Evolutionary conservation across 2,329 filamentous ascomycete species (phyloP).

Genomic region (Colletotrichum limetticola): DNA sequence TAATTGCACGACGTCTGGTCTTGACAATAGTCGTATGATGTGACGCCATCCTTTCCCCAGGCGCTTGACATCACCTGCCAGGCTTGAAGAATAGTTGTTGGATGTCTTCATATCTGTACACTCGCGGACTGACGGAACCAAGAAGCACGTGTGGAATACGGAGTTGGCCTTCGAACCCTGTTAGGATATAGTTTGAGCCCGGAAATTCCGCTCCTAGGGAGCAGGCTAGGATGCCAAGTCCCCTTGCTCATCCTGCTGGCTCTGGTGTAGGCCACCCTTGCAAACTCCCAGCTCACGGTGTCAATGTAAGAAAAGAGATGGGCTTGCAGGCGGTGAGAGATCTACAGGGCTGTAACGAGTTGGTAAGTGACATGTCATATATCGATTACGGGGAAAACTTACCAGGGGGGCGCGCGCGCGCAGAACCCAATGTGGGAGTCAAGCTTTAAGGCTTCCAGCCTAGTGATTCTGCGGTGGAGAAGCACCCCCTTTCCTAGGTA

Average conservation of each 20-base stretch:
- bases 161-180: neutral
- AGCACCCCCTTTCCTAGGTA: neutral
- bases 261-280: constrained; percentile 5
- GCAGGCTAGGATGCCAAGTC: neutral
- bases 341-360: constrained; percentile 25
- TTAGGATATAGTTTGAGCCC: neutral
- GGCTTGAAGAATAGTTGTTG: constrained; percentile 22
- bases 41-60: neutral
- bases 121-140: neutral
- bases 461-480: constrained; percentile 30
- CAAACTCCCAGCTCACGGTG: neutral
- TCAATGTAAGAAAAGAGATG: neutral
- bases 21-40: constrained; percentile 15
- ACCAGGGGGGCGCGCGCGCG: neutral
- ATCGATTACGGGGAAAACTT: constrained; percentile 11
- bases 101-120: neutral
- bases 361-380: constrained; percentile 31
- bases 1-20: neutral
- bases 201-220: neutral
- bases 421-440: neutral
- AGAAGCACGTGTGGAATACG: neutral
- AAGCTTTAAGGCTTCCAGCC: constrained; percentile 32
- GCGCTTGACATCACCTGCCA: neutral
- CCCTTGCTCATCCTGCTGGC: neutral
- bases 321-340: constrained; percentile 30